Percentiles rank a stretch among this genome's conserved stretches.
These are phyloP conservation scores for Fusarium sp. DNA, from an alignment of 2,329 filamentous ascomycete species.

Conservation along the genomic window DNA sequence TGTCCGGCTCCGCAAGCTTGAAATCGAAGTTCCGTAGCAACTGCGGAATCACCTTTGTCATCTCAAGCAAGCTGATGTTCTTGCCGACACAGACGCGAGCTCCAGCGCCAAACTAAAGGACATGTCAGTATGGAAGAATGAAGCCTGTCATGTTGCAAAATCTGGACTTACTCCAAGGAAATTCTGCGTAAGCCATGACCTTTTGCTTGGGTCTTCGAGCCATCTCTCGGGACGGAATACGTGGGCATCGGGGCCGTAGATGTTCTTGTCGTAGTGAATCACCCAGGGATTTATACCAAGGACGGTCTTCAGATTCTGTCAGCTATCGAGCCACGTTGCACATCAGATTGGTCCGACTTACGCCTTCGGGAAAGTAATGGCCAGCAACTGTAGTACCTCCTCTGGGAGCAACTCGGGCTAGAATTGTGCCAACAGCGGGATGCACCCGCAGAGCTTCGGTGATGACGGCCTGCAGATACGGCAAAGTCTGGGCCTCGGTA, in stretches of 20 bases:
- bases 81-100: background rate
- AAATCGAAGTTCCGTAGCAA: background rate
- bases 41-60: background rate
- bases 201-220: background rate
- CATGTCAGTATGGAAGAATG: no score
- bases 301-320: background rate
- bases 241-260: background rate
- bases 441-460: background rate
- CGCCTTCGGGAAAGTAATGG: background rate
- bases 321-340: background rate
- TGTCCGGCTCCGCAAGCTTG: background rate
- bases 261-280: background rate
- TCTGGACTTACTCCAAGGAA: no score
- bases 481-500: background rate
- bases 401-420: background rate
- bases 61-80: background rate
- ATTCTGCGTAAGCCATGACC: background rate
- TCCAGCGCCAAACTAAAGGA: background rate
- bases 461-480: background rate
- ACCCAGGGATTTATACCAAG: background rate
- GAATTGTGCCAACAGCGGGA: background rate
- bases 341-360: background rate
- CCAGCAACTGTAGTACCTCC: background rate
- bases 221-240: background rate
- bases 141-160: no score